Base-by-base conservation (phyloP, 306 rosid species). In the Calophaca sinica region DNA sequence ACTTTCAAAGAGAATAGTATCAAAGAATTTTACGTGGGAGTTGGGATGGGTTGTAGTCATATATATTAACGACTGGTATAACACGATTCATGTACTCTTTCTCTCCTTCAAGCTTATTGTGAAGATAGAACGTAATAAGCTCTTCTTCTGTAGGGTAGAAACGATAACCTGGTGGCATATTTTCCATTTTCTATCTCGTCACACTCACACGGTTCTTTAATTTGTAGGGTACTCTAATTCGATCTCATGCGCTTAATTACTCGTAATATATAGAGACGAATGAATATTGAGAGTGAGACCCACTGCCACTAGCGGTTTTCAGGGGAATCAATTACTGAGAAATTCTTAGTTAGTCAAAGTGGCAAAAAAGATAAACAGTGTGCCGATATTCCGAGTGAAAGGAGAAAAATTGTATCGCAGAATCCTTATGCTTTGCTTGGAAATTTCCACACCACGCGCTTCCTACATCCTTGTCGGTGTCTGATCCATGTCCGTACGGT, bases 91-190 rank as follows among this genome's bases (percentile, higher is more conserved):
- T 73, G 38, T 79, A 86, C 11, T 87, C 83, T 3, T 73, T 81
- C 9, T 3, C 54, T 66, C 96, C 92, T 38, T 91, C 83, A 7
- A 94, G 90, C 83, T 88, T 91, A 36, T 82, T 83, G 1, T 32
- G 84, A 10, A 94, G 85, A 79, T 91, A 91, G 80, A 91, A 91
- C 0, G 87, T 80, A 50, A 94, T 75, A 28, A 93, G 73, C 65
- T 93, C 98, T 70, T 91, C 96, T 80, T 93, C 97, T 2, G 97
- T 93, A 0, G 97, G 98, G 79, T 85, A 91, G 84, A 94, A 94
- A 31, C 94, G 87, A 83, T 81, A 91, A 76, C 98, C 97, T 6
- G 93, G 94, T 69, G 91, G 72, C 64, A 88, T 79, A 63, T 80
- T 74, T 13, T 45, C 88, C 97, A 91, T 89, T 8, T 42, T 49